phyloP scores from a whole-genome alignment of 805 yeast species.

The Henningerozyma blattae region DNA sequence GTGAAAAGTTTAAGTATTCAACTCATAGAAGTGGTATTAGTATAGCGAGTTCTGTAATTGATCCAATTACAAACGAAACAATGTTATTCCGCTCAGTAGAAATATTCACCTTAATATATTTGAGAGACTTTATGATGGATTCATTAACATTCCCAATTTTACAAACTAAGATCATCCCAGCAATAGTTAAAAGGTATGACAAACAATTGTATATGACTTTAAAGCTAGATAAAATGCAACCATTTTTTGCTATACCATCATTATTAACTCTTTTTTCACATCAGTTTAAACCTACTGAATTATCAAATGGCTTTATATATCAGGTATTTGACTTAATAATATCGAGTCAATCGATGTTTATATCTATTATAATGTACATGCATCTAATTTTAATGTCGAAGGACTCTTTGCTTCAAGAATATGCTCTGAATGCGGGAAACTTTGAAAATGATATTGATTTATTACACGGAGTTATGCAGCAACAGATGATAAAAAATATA shows the following conservation, averaged over 20 bases:
- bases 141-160: slow-evolving; percentile 52
- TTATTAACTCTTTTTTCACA: slow-evolving; percentile 72
- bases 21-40: neutral
- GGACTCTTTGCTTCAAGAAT: slow-evolving; percentile 28
- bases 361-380: slow-evolving; percentile 50
- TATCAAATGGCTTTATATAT: slow-evolving; percentile 29
- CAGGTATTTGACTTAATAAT: slow-evolving; percentile 61
- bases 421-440: slow-evolving; percentile 10
- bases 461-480: slow-evolving; percentile 31
- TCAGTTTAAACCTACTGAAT: slow-evolving; percentile 34
- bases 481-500: slow-evolving; percentile 19
- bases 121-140: slow-evolving; percentile 80
- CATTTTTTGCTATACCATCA: slow-evolving; percentile 64
- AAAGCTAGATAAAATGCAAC: slow-evolving; percentile 33
- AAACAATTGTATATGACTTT: slow-evolving; percentile 26
- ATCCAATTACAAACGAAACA: slow-evolving; percentile 8
- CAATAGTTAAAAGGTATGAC: slow-evolving; percentile 41
- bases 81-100: slow-evolving; percentile 37
- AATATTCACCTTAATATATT: slow-evolving; percentile 41
- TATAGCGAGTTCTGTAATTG: too few relatives aligned
- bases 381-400: slow-evolving; percentile 38
- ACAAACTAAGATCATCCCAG: slow-evolving; percentile 57
- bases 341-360: slow-evolving; percentile 40
- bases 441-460: slow-evolving; percentile 25
- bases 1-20: slow-evolving; percentile 46